These are phyloP conservation scores for Dipteronia dyeriana DNA, from an alignment of 345 rosid genomes.

Conservation along the genomic window DNA sequence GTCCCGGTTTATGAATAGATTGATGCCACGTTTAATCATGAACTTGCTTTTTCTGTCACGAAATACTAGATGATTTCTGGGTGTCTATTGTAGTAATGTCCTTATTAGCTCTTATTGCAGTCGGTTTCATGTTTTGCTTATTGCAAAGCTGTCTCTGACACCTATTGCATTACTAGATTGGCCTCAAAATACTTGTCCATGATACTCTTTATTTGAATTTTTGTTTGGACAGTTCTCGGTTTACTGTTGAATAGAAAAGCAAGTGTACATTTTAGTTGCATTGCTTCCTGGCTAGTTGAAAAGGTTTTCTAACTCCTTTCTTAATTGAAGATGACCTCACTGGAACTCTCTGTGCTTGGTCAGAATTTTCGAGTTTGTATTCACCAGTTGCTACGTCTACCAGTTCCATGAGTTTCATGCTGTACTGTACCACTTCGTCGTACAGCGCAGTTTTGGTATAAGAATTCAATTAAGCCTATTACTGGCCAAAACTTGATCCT, in stretches of 20 bases:
- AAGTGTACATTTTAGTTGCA: background rate
- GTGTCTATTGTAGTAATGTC: background rate
- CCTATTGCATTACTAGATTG: background rate
- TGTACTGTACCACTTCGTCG: background rate
- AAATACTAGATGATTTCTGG: background rate
- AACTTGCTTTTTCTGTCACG: background rate
- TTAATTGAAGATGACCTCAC: background rate
- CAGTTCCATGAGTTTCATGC: background rate
- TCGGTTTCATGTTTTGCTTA: background rate
- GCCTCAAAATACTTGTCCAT: background rate
- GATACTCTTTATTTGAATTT: background rate
- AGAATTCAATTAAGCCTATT: background rate
- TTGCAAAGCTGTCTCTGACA: background rate
- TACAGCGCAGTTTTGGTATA: background rate
- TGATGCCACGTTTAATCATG: slow-evolving; percentile 6
- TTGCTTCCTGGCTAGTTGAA: background rate
- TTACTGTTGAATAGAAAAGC: background rate
- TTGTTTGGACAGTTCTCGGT: background rate
- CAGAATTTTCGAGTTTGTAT: background rate
- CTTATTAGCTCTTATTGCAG: background rate
- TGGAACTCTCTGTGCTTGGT: background rate
- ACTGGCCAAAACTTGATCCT: background rate
- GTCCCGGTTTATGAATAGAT: slow-evolving; percentile 9
- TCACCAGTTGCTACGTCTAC: background rate
- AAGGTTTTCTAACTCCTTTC: background rate